Base-by-base conservation (phyloP, 2,329 filamentous ascomycete genomes). In the Alternaria arborescens region DNA sequence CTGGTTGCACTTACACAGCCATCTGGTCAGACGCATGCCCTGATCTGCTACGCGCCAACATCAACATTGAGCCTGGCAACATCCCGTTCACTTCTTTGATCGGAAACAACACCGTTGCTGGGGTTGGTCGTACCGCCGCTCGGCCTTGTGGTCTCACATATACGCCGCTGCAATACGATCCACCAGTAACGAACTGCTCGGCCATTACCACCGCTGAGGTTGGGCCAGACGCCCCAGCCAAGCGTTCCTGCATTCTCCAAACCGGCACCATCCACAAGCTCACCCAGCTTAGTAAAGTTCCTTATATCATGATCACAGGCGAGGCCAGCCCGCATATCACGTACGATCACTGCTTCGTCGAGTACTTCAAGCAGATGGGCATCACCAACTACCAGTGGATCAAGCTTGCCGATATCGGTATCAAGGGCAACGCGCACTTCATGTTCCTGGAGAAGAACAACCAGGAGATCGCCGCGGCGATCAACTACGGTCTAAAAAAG, bases 391-490 rank as follows among this genome's bases (percentile, higher is more conserved):
- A 81, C 1, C 77, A 83, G 3, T 82, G 81, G 74, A 64, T 85
- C 36, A 74, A 79, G 51, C 75, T 88, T 44, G 80, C 76, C 0
- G 71, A 82, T 0, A 57, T 76, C 1, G 79, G 79, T 0, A 81
- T 87, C 1, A 69, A 74, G 22, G 86, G 86, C 0, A 88, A 88
- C 60, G 85, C 84, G 0, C 86, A 87, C 66, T 79, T 88, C 59
- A 79, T 84, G 75, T 85, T 85, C 46, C 67, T 87, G 34, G 85
- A 87, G 75, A 79, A 76, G 66, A 87, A 87, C 66, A 86, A 81
- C 58, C 63, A 80, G 32, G 67, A 77, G 0, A 77, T 86, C 54
- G 82, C 81, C 2, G 62, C 62, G 36, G 60, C 51, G 24, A 65
- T 67, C 20, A 60, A 64, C 42, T 34, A 46, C 26, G 46, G 58